Base-by-base conservation (phyloP, 805 yeast species). In the Starmerella stigmatis region DNA sequence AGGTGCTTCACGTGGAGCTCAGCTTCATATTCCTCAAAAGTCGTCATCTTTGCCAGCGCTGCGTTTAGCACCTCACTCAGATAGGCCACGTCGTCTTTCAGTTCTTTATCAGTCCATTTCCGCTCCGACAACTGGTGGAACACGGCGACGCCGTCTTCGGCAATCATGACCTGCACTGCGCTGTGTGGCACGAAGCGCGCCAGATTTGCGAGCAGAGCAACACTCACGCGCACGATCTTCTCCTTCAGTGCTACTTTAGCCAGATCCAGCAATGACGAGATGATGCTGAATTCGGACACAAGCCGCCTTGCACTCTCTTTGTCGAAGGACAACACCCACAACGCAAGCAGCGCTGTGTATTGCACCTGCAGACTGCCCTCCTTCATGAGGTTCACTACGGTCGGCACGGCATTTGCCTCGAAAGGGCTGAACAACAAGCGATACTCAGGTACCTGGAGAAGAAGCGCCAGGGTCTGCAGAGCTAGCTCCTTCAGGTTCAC, bases 81-180 rank as follows among this genome's bases (percentile, higher is more conserved):
- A 26, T 65, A 61, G 19, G 67, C 69, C 54, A 92, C 73, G 61
- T 86, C 96, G 16, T 68, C 69, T 38, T 82, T 75, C 56, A 92
- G 74, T 62, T 92, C 98, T 51, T 85, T 92, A 62, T 92, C 98
- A 5, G 94, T 81, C 80, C 94, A 88, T 64, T 92, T 92, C 58
- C 97, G 72, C 49, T 83, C 89, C 53, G 78, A 74, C 56, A 92
- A 72, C 47, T 79, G 75, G 55, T 73, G 75, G 47, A 85, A 68
- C 8, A 76, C 72, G 43, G 79, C 73, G 48, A 84, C 70, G 3
- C 94, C 92, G 55, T 82, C 82, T 48, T 81, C 84, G 49, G 83
- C 74, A 51, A 85, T 69, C 28, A 82, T 61, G 35, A 86, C 70
- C 43, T 81, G 74, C 56, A 88, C 81, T 50, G 84, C 60, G 26